A percentile compares a stretch with the other conserved stretches of the same genome.
These are phyloP conservation scores for Primulina eburnea DNA, from an alignment of 257 asterid genomes.

Conservation along the genomic window DNA sequence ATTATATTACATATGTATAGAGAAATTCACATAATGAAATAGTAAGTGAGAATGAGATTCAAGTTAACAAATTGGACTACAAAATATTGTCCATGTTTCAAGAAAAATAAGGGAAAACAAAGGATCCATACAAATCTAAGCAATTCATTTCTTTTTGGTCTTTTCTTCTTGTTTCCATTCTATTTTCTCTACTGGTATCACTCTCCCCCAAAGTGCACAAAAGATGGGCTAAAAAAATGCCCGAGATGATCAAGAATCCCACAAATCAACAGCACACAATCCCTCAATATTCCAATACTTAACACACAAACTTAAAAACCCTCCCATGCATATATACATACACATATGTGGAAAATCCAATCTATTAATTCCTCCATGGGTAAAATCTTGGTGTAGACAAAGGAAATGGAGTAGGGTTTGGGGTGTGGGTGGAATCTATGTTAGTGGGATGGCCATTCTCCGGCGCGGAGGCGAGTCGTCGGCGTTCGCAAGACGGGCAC, in stretches of 20 bases:
- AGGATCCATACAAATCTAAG: background rate
- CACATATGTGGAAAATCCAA: constrained; percentile 13
- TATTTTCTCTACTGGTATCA: constrained; percentile 10
- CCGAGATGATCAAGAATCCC: constrained; percentile 23
- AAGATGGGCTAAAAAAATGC: constrained; percentile 39
- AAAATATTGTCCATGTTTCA: constrained; percentile 8
- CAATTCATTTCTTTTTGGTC: constrained; percentile 6
- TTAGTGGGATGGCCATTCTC: background rate
- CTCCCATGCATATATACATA: constrained; percentile 27
- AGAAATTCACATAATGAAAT: too few species aligned
- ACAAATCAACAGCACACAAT: constrained; percentile 23
- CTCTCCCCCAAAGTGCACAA: constrained; percentile 35
- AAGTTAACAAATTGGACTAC: background rate
- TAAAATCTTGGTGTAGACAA: constrained; percentile 51
- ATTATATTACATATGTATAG: too few species aligned
- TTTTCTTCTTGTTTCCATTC: background rate
- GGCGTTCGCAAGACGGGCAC: constrained; percentile 92
- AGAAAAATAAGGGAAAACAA: constrained; percentile 3
- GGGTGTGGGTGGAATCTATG: constrained; percentile 3
- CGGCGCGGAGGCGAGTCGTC: constrained; percentile 36
- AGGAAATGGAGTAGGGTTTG: constrained; percentile 42
- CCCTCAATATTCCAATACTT: constrained; percentile 29
- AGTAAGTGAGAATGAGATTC: too few species aligned
- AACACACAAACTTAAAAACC: constrained; percentile 6
- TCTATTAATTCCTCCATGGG: constrained; percentile 28